Evolutionary conservation across 129 eudicot genomes (phyloP), one percentile per base, ranked within the genome.

Genomic region (Rutidosis leptorrhynchoides): DNA sequence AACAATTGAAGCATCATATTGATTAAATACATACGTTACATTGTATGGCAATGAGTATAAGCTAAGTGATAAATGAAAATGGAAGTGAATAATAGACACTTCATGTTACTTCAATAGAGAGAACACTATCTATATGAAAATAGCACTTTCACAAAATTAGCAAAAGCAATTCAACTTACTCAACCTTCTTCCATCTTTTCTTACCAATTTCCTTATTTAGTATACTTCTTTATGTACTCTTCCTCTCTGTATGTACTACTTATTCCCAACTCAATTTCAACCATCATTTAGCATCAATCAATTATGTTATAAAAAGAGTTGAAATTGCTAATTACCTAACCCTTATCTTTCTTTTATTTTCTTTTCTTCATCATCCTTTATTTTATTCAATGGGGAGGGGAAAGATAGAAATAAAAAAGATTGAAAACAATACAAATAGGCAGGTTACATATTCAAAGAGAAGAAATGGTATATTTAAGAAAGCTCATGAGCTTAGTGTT

Each of bases 391-490:
- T 88, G 91, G 95, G 88, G 17, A 80, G 95, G 51, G 95, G 95
- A 20, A 88, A 77, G 84, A 77, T 84, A 46, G 91, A 88, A 88
- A 88, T 88, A 60, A 84, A 66, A 81, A 84, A 79, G 78, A 84
- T 88, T 23, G 91, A 88, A 55, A 82, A 82, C 70, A 48, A 71
- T 21, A 88, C 91, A 25, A 84, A 80, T 74, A 78, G 96, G 63
- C 96, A 88, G 25, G 96, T 88, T 58, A 88, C 96, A 51, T 88
- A 84, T 64, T 88, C 96, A 26, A 88, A 88, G 83, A 68, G 96
- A 65, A 88, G 96, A 78, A 88, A 88, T 82, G 96, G 96, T n/a
- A 84, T 88, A 24, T 77, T 88, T 81, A 88, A 88, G 87, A 88
- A 88, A 80, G 96, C 96, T 63, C 82, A 84, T 32, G 91, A 88